Evolutionary conservation across 345 rosid genomes (phyloP).

Genomic region (Heritiera fomes): DNA sequence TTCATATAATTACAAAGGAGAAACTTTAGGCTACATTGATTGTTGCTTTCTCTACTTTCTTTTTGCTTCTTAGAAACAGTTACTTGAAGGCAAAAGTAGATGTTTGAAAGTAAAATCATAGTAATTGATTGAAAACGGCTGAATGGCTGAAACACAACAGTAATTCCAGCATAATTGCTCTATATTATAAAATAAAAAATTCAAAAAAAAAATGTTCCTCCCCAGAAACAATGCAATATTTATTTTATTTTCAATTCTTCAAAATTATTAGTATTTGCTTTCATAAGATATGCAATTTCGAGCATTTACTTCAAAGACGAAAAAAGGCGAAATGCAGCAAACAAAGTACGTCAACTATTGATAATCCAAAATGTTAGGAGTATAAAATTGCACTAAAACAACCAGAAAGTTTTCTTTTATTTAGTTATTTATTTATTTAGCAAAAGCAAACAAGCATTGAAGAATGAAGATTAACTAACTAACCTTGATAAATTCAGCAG

Average conservation of each 20-base stretch:
- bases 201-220: background rate
- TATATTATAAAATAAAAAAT: background rate
- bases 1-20: background rate
- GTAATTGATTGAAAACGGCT: background rate
- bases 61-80: background rate
- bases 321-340: background rate
- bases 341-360: background rate
- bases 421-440: background rate
- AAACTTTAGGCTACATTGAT: background rate
- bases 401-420: background rate
- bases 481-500: slow-evolving; percentile 67
- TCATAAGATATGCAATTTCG: background rate
- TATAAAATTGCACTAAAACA: background rate
- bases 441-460: background rate
- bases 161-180: background rate
- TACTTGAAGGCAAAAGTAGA: background rate
- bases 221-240: background rate
- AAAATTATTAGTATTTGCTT: background rate
- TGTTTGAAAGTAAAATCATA: background rate
- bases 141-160: background rate
- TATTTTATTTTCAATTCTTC: background rate
- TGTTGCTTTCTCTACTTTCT: background rate
- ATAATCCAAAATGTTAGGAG: background rate
- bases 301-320: background rate
- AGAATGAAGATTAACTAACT: slow-evolving; percentile 20